Base-by-base conservation (phyloP, 208 protist genomes). In the Leishmania guyanensis region DNA sequence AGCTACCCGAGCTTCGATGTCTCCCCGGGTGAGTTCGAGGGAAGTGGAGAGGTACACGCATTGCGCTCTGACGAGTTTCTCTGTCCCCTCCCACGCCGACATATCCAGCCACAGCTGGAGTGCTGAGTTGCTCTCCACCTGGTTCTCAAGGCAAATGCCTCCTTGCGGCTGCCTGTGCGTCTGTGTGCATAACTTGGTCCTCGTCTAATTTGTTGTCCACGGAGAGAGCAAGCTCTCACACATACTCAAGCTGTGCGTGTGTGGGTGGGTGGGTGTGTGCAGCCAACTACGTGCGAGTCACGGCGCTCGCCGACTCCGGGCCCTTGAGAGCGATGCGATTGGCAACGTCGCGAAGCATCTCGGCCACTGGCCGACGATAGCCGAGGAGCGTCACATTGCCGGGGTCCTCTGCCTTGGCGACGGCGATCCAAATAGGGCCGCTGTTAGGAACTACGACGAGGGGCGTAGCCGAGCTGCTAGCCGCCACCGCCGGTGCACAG, bases 351-450 rank as follows among this genome's bases (percentile, higher is more conserved):
- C 82, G 84, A 75, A 97, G 84, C 90, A 97, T 94, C 46, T 66
- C 76, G 51, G 89, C 83, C 29, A 94, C 79, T 5, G 86, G 77
- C 16, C 90, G 86, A 46, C 93, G 88, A 74, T 91, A 97, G 33
- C 92, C 92, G 26, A 88, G 81, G 36, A 97, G 68, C 14, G 92
- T 93, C 69, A 95, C 91, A 72, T 95, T 93, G 17, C 84, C 82
- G 10, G 90, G 90, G 77, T 95, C 91, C 48, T 79, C 73, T 29
- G 68, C 80, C 78, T 94, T 90, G 4, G 90, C 77, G 33, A 94
- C 89, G 2, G 75, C n/a, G 22, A 91, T 77, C 92, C 93, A 97
- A 5, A 95, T 65, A 6, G 93, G 90, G 9, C 93, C 93, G 64
- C 82, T 81, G 48, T 90, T 91, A 12, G 84, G 82, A 53, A 75